Base-by-base conservation (phyloP, 208 protist genomes). In the Leishmania gerbilli region DNA sequence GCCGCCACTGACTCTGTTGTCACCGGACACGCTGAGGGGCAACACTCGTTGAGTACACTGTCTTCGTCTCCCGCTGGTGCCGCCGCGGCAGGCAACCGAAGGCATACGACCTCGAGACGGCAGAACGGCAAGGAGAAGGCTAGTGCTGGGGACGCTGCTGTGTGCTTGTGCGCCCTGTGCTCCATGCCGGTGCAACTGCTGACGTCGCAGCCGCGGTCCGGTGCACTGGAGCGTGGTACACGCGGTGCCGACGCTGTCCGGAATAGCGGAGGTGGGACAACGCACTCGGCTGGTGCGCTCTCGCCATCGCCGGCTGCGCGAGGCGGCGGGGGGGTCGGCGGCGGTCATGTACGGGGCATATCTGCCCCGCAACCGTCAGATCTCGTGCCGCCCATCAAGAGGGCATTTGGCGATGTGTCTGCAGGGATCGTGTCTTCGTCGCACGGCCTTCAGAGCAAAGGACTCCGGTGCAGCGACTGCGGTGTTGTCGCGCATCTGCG, bases 401-500 rank as follows among this genome's bases (percentile, higher is more conserved):
- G 34, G 7, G 7, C 7, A 31, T 45, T 58, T 6, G 15, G n/a
- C 0, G 31, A 64, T 76, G 72, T 1, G 27, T 21, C 31, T 3
- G 24, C 21, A 24, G 24, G 7, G 40, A 24, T 37, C 13, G 6
- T 37, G 3, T 56, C 76, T 27, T 71, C 81, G 2, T 74, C 62
- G 7, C 51, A 81, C 65, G 67, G 84, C 40, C 24, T 85, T 64
- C 81, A 79, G 45, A 74, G 79, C n/a, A 67, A 84, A 34, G 84
- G 87, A 8, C 62, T 90, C 68, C 82, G 77, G 6, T 96, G 93
- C 76, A 49, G 64, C n/a, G 82, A 81, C 37, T 96, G 93, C 71
- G 87, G 86, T 11, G 76, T 86, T 37, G 77, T 83, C 17, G 89
- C 90, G 5, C 93, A 96, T 77, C 67, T 91, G 0, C 79, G 84